These are phyloP conservation scores for Cytospora leucostoma DNA, from an alignment of 2,329 filamentous ascomycete genomes.

Conservation along the genomic window DNA sequence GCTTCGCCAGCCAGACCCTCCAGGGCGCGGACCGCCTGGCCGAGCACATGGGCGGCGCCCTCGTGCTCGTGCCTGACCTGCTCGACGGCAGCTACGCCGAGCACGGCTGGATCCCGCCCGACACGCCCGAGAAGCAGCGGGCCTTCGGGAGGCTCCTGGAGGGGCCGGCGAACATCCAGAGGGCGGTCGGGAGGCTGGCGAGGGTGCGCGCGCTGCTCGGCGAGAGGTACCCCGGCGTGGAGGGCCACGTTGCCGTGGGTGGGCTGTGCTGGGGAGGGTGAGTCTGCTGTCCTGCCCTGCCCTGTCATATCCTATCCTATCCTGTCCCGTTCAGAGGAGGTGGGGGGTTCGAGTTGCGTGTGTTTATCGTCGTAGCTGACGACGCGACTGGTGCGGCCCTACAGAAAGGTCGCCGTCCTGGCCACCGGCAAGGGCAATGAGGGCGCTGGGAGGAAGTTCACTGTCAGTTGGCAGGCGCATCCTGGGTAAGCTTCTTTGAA, in stretches of 20 bases:
- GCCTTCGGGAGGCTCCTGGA: constrained; percentile 38
- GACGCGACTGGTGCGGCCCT: background rate
- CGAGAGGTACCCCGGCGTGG: constrained; percentile 38
- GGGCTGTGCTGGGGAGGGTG: constrained; percentile 54
- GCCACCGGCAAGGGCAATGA: constrained; percentile 40
- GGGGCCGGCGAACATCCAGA: constrained; percentile 35
- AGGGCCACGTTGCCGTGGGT: constrained; percentile 45
- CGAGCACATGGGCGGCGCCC: constrained; percentile 36
- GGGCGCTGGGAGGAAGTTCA: constrained; percentile 41
- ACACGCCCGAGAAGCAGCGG: constrained; percentile 47
- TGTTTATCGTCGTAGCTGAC: background rate
- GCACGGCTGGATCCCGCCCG: constrained; percentile 39
- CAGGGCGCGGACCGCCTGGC: constrained; percentile 51
- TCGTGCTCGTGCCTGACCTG: constrained; percentile 46
- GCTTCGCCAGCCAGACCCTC: constrained; percentile 46
- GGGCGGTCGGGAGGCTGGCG: constrained; percentile 37
- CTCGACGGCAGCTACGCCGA: constrained; percentile 42
- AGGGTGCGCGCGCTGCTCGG: constrained; percentile 37
- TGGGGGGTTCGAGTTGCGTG: background rate
- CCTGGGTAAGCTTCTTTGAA: constrained; percentile 31
- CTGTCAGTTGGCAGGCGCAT: constrained; percentile 38
- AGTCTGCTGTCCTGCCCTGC: constrained; percentile 33
- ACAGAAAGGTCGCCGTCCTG: constrained; percentile 40
- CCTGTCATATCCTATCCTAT: background rate
- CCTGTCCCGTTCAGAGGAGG: background rate